Conservation (phyloP, 257 asterid species). For the Agastache rugosa region DNA sequence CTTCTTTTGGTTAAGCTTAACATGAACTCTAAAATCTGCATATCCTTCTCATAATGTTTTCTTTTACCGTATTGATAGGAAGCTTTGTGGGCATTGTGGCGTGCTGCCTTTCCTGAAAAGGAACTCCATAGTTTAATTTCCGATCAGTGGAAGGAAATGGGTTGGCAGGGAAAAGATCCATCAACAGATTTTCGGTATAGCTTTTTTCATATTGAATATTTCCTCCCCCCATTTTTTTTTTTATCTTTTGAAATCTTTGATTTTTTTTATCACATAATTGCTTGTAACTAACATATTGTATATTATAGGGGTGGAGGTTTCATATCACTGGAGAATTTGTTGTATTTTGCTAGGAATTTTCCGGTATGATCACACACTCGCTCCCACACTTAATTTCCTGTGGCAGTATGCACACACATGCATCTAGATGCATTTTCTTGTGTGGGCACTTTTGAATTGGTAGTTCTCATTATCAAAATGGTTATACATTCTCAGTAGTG, state of each 20-base stretch:
- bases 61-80: constrained; percentile 54
- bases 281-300: constrained; percentile 25
- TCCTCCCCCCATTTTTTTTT: not conserved
- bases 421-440: not conserved
- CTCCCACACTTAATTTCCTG: constrained; percentile 26
- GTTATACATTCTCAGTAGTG: not conserved
- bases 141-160: constrained; percentile 99
- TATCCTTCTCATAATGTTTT: constrained; percentile 27
- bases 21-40: constrained; percentile 15
- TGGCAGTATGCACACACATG: constrained; percentile 8
- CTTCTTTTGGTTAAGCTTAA: constrained; percentile 26
- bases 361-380: constrained; percentile 64
- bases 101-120: constrained; percentile 87
- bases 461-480: not conserved
- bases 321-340: constrained; percentile 92
- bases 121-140: constrained; percentile 80
- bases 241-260: constrained; percentile 13
- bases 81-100: constrained; percentile 80
- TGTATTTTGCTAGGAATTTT: constrained; percentile 83
- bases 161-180: constrained; percentile 99
- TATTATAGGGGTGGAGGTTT: constrained; percentile 93
- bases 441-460: constrained; percentile 9
- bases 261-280: constrained; percentile 10
- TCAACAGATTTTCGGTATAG: constrained; percentile 94
- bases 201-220: constrained; percentile 26